phyloP scores from a whole-genome alignment of 805 yeast species.

The Candida khao-thaluensis region DNA sequence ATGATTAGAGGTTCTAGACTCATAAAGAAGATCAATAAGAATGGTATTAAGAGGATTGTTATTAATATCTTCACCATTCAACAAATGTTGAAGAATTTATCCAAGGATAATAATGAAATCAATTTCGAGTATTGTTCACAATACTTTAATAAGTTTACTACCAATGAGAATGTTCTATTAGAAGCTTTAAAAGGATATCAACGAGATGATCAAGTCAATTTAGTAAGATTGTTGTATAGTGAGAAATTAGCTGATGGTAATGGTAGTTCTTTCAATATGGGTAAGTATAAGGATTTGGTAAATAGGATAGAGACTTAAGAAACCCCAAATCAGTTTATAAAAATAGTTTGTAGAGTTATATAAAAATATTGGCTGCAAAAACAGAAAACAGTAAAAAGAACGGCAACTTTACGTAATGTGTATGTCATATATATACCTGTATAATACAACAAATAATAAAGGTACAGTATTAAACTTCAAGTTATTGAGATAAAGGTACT shows the following conservation, averaged over 20 bases:
- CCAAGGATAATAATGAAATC: conserved; percentile 48
- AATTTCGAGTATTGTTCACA: conserved; percentile 52
- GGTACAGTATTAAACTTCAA: too few relatives aligned
- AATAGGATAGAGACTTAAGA: neutral
- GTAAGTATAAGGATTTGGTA: conserved; percentile 38
- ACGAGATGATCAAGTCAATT: conserved; percentile 46
- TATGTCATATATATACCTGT: conserved; percentile 3
- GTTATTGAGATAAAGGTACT: conserved; percentile 1
- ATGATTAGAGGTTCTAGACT: conserved; percentile 52
- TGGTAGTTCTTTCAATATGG: conserved; percentile 36
- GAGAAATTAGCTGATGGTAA: conserved; percentile 41
- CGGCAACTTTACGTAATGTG: too few relatives aligned
- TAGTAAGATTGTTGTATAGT: conserved; percentile 53
- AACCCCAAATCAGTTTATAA: neutral
- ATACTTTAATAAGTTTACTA: conserved; percentile 57
- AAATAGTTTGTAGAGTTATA: too few relatives aligned
- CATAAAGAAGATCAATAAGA: conserved; percentile 50
- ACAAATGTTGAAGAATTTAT: conserved; percentile 64
- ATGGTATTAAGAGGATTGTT: conserved; percentile 59
- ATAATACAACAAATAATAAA: neutral
- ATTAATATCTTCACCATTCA: conserved; percentile 65
- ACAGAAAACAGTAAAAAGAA: too few relatives aligned
- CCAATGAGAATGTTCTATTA: conserved; percentile 46
- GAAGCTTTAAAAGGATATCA: conserved; percentile 31
- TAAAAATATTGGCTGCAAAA: too few relatives aligned